Evolutionary conservation across 106 monocot species (phyloP), one percentile per base, ranked within the genome.

Genomic region (Agapanthus africanus): DNA sequence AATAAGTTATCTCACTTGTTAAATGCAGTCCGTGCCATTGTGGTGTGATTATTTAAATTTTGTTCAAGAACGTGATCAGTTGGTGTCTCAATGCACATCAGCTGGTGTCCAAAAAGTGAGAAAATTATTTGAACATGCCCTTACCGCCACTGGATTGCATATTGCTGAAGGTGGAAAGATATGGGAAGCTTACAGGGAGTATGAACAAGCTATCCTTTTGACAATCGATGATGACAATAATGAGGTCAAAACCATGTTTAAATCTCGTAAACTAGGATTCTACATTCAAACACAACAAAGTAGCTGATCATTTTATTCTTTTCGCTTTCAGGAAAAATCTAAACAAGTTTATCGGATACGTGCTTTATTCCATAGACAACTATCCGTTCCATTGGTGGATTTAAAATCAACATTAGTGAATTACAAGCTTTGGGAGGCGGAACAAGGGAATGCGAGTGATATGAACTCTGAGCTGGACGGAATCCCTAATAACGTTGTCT

Each of bases 151-250:
- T 54, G 97, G 92, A 8, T 73, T 93, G 59, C 97, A 99, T 78
- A 52, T 93, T 35, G n/a, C 54, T 71, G 88, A 93, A 63, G 97
- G 97, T 13, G 74, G 72, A 68, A 84, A 84, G 65, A 77, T 99
- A 37, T 99, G 97, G 97, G 87, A 92, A 69, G 79, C 87, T 69
- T 99, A 90, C 62, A 84, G 87, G 62, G 90, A 99, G 50, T 99
- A 79, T 83, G 97, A 99, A 63, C 86, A 87, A 74, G 92, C 97
- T 39, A 73, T 97, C 50, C 71, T 86, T 40, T 73, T 97, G 50
- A 89, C 84, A 27, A 77, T 92, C 40, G 75, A 67, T 75, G 91
- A 80, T 35, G 54, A 27, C 36, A 70, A 84, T 56, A 70, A 34
- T 54, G 81, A 91, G 94, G 94, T 94, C 42, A 47, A 13, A 65